phyloP scores from a whole-genome alignment of 768 basidiomycete genomes.

The Mycena galericulata region DNA sequence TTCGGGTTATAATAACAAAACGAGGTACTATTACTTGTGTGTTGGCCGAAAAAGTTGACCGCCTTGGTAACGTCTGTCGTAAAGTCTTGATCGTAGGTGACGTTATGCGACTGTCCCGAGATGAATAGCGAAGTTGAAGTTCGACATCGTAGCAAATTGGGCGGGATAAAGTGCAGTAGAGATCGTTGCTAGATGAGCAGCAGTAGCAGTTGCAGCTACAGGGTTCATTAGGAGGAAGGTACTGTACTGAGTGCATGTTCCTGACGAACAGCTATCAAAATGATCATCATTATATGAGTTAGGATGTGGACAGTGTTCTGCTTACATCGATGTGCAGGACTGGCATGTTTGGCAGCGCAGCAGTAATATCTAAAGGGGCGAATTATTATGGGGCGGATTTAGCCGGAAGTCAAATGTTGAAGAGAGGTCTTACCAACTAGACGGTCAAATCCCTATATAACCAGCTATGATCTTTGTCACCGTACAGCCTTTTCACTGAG shows the following conservation, averaged over 20 bases:
- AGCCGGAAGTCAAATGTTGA: too few relatives aligned
- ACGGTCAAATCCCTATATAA: not conserved
- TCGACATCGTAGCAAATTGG: constrained; percentile 34
- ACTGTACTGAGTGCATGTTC: constrained; percentile 21
- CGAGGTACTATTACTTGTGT: constrained; percentile 24
- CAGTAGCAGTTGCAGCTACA: constrained; percentile 34
- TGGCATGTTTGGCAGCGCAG: too few relatives aligned
- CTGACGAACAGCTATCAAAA: constrained; percentile 16
- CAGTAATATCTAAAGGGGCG: too few relatives aligned
- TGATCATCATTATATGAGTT: too few relatives aligned
- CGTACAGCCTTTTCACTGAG: too few relatives aligned
- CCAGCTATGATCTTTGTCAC: not conserved
- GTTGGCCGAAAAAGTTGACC: constrained; percentile 23
- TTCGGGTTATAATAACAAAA: constrained; percentile 35
- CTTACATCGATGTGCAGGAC: too few relatives aligned
- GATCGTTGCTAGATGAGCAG: constrained; percentile 26
- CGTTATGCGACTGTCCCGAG: constrained; percentile 14
- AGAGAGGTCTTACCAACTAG: too few relatives aligned
- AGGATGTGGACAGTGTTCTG: too few relatives aligned
- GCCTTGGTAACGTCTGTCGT: constrained; percentile 23
- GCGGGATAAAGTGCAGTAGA: constrained; percentile 31
- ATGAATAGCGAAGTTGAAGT: constrained; percentile 23
- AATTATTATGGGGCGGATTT: too few relatives aligned
- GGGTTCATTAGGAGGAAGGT: not conserved
- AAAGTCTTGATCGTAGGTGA: constrained; percentile 30